These are phyloP conservation scores for Chimonanthus salicifolius DNA, from an alignment of 164 flowering plant genomes.

Conservation along the genomic window DNA sequence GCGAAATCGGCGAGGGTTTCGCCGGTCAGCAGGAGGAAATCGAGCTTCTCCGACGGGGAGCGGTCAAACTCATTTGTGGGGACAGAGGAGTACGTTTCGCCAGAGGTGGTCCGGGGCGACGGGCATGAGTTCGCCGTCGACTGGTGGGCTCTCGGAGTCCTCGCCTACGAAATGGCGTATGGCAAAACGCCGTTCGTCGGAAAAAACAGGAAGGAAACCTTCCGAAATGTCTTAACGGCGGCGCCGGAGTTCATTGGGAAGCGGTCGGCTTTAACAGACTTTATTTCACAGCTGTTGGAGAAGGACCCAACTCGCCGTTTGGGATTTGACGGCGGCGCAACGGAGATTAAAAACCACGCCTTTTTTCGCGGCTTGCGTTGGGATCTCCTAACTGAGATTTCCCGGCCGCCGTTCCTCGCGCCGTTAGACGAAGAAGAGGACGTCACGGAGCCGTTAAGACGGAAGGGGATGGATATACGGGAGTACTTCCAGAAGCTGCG, in stretches of 20 bases:
- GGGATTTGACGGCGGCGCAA: conserved; percentile 65
- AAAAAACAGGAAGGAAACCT: conserved; percentile 72
- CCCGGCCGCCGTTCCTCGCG: conserved; percentile 82
- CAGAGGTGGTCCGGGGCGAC: conserved; percentile 79
- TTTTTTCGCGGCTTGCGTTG: conserved; percentile 70
- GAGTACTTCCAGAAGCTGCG: conserved; percentile 45
- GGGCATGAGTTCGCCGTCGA: conserved; percentile 95
- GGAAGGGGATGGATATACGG: conserved; percentile 27
- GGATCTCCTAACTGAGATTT: conserved; percentile 68
- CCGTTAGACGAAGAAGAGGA: conserved; percentile 28
- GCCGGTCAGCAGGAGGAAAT: conserved; percentile 46
- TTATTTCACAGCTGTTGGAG: conserved; percentile 60
- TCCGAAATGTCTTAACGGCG: conserved; percentile 42
- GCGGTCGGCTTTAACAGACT: conserved; percentile 48
- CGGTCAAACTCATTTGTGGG: conserved; percentile 48
- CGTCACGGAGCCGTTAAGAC: background rate
- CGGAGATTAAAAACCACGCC: conserved; percentile 65
- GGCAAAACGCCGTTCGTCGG: conserved; percentile 89
- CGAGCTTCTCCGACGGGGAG: conserved; percentile 23
- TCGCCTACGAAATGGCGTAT: conserved; percentile 83
- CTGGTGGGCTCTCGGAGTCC: conserved; percentile 93
- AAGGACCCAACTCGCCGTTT: conserved; percentile 72
- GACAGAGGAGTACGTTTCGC: conserved; percentile 90
- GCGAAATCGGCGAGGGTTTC: conserved; percentile 74
- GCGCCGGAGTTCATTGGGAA: conserved; percentile 60